A percentile compares a stretch with the other conserved stretches of the same genome.
These are phyloP conservation scores for Solanum lycopersicoides DNA, from an alignment of 257 asterid genomes.

Conservation along the genomic window DNA sequence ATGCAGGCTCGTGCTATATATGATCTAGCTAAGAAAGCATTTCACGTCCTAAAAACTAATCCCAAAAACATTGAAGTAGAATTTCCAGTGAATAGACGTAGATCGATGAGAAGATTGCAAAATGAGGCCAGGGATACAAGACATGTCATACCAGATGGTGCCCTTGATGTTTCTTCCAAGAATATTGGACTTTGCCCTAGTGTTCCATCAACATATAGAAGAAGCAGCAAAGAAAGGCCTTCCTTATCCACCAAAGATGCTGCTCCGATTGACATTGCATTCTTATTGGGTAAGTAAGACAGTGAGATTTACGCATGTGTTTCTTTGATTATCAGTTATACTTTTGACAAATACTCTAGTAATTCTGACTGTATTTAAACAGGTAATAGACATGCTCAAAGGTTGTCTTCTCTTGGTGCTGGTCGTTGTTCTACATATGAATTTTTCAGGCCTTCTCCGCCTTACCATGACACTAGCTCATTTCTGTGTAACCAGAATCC, in stretches of 20 bases:
- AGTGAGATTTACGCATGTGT: background rate
- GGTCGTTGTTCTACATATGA: slow-evolving; percentile 36
- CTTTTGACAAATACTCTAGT: background rate
- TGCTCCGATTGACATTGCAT: background rate
- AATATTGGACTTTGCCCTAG: background rate
- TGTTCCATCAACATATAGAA: slow-evolving; percentile 12
- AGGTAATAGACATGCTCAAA: slow-evolving; percentile 21
- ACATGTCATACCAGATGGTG: background rate
- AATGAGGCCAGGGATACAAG: slow-evolving; percentile 23
- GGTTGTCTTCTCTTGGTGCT: slow-evolving; percentile 2
- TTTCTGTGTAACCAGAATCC: background rate
- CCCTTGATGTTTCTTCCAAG: slow-evolving; percentile 7
- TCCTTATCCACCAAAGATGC: background rate
- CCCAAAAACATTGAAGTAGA: slow-evolving; percentile 50
- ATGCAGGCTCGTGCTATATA: slow-evolving; percentile 69
- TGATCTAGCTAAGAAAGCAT: slow-evolving; percentile 73
- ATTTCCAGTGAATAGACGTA: slow-evolving; percentile 57
- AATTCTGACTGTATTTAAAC: background rate
- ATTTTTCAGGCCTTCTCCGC: background rate
- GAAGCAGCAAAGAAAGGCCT: slow-evolving; percentile 10
- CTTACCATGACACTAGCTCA: background rate
- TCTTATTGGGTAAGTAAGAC: slow-evolving; percentile 26
- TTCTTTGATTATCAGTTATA: background rate
- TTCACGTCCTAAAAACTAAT: slow-evolving; percentile 46
- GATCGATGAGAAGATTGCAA: slow-evolving; percentile 51